These are phyloP conservation scores for Hericium erinaceus DNA, from an alignment of 768 basidiomycete genomes.

Conservation along the genomic window DNA sequence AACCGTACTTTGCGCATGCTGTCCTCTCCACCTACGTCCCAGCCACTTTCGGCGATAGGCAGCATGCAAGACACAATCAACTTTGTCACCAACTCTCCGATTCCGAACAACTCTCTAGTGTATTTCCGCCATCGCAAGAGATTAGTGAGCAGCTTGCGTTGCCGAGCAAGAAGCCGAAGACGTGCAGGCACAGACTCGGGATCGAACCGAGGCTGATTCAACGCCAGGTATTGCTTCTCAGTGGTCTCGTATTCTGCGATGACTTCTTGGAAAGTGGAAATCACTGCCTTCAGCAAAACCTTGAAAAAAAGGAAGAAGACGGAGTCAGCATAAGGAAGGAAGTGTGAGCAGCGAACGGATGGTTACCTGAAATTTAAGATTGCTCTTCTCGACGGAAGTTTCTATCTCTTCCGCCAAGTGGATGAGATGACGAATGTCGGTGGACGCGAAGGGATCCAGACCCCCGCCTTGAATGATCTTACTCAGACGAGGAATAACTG, in stretches of 20 bases:
- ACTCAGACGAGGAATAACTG: conserved; percentile 65
- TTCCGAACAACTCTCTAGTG: conserved; percentile 47
- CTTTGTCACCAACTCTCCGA: conserved; percentile 44
- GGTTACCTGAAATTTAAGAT: conserved; percentile 55
- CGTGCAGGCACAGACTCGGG: conserved; percentile 69
- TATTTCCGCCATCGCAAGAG: conserved; percentile 71
- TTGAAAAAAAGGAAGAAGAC: conserved; percentile 19
- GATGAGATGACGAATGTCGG: conserved; percentile 49
- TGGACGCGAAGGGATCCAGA: conserved; percentile 71
- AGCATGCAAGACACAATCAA: conserved; percentile 53
- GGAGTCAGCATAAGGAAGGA: neutral
- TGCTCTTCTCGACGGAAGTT: conserved; percentile 56
- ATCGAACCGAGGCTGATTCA: conserved; percentile 48
- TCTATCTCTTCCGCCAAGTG: conserved; percentile 79
- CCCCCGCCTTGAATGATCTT: conserved; percentile 72
- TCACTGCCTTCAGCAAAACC: conserved; percentile 49
- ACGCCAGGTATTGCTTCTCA: conserved; percentile 39
- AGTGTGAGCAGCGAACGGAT: neutral
- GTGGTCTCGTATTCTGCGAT: conserved; percentile 41
- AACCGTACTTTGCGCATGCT: conserved; percentile 46
- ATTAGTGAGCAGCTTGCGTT: conserved; percentile 66
- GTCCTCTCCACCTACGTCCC: conserved; percentile 82
- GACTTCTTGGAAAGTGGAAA: conserved; percentile 43
- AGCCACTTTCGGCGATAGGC: conserved; percentile 62
- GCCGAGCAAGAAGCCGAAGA: conserved; percentile 53